A percentile compares a stretch with the other conserved stretches of the same genome.
Evolutionary conservation across 1,284 basidiomycete genomes (phyloP).

Genomic region (Athelia sp.): DNA sequence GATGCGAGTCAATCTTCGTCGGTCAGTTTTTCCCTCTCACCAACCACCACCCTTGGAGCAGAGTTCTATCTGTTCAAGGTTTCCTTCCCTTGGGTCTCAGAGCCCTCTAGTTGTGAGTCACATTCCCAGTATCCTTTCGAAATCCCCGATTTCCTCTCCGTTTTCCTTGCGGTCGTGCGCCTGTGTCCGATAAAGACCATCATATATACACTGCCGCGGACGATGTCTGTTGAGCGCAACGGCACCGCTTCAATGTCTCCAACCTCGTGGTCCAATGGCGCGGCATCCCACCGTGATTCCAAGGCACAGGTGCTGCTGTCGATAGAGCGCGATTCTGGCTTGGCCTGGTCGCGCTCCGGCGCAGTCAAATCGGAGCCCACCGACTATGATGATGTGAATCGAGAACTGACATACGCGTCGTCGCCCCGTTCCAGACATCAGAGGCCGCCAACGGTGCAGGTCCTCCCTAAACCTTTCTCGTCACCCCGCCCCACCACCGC

Average conservation of each 20-base stretch:
- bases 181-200: background rate
- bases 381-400: slow-evolving; percentile 16
- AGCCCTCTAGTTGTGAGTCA: slow-evolving; percentile 24
- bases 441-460: slow-evolving; percentile 36
- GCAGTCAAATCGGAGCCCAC: slow-evolving; percentile 22
- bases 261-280: slow-evolving; percentile 1
- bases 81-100: slow-evolving; percentile 7
- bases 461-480: slow-evolving; percentile 21
- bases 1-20: slow-evolving; percentile 29
- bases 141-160: no score
- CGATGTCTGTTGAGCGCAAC: background rate
- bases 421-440: slow-evolving; percentile 36
- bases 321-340: slow-evolving; percentile 15
- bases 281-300: slow-evolving; percentile 2
- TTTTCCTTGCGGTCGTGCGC: no score
- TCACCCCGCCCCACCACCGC: slow-evolving; percentile 26
- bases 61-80: slow-evolving; percentile 16
- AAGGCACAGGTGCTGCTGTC: slow-evolving; percentile 10
- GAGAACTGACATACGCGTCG: slow-evolving; percentile 31
- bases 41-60: slow-evolving; percentile 24
- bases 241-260: background rate
- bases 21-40: slow-evolving; percentile 11
- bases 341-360: slow-evolving; percentile 10
- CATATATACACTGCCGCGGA: background rate
- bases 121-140: slow-evolving; percentile 11